phyloP scores from a whole-genome alignment of 1,139 yeast species.

The Sugiyamaella paludigena region DNA sequence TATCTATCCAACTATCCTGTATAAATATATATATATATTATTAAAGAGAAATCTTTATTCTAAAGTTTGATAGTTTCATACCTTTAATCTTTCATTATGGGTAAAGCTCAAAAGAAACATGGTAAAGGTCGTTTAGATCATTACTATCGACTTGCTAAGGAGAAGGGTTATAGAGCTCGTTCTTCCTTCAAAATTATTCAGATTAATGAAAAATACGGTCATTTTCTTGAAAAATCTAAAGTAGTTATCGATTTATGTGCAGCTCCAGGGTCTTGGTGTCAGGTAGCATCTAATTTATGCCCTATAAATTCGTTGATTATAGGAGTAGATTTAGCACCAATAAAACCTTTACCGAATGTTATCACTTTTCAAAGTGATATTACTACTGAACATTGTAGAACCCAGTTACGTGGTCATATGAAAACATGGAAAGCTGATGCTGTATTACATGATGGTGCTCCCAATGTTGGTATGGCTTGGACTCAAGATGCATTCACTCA shows the following conservation, averaged over 20 bases:
- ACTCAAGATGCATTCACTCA: slow-evolving; percentile 98
- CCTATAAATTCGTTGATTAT: slow-evolving; percentile 90
- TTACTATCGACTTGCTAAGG: slow-evolving; percentile 93
- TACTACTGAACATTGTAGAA: slow-evolving; percentile 96
- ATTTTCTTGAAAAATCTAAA: slow-evolving; percentile 91
- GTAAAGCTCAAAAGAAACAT: slow-evolving; percentile 91
- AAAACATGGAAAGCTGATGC: slow-evolving; percentile 99
- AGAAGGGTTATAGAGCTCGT: slow-evolving; percentile 98
- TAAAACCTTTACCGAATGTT: slow-evolving; percentile 89
- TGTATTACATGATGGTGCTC: slow-evolving; percentile 99
- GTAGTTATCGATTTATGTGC: slow-evolving; percentile 98
- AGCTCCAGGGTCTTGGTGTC: slow-evolving; percentile 99
- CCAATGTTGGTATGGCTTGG: slow-evolving; percentile 99
- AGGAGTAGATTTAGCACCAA: slow-evolving; percentile 97
- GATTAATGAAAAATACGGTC: slow-evolving; percentile 94
- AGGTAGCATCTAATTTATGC: slow-evolving; percentile 91
- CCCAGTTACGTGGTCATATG: slow-evolving; percentile 89
- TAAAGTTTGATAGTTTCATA: no score
- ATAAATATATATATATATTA: no score
- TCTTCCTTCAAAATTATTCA: slow-evolving; percentile 95
- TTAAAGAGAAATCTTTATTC: no score
- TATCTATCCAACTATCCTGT: no score
- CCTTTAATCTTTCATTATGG: slow-evolving; percentile 48
- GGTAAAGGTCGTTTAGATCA: slow-evolving; percentile 99
- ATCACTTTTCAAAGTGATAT: slow-evolving; percentile 95